These are phyloP conservation scores for Dryadomyces quercus-mongolicae DNA, from an alignment of 2,329 filamentous ascomycete genomes.

Conservation along the genomic window DNA sequence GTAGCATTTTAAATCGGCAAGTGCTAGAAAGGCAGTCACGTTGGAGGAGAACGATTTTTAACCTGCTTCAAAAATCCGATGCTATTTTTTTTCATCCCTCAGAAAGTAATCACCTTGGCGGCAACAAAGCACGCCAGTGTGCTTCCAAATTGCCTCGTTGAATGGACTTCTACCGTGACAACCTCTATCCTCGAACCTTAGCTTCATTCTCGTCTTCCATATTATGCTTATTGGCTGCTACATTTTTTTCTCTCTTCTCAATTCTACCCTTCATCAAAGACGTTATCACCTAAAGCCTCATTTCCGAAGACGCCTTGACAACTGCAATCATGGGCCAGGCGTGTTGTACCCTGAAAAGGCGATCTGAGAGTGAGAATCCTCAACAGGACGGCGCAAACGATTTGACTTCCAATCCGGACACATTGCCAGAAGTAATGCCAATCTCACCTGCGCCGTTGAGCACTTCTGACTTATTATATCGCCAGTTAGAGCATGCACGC, in stretches of 20 bases:
- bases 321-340: not conserved
- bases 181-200: not conserved
- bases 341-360: not conserved
- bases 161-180: not conserved
- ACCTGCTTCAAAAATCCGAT: not conserved
- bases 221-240: not conserved
- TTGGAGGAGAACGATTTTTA: not conserved
- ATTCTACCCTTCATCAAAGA: not conserved
- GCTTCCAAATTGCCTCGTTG: not conserved
- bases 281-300: not conserved
- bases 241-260: not conserved
- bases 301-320: not conserved
- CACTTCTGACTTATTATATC: not conserved
- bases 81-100: too few species aligned
- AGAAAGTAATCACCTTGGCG: not conserved
- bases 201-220: not conserved
- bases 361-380: not conserved
- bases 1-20: not conserved
- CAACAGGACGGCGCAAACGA: not conserved
- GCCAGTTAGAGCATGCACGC: not conserved
- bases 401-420: not conserved
- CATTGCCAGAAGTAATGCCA: not conserved
- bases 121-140: not conserved
- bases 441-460: not conserved
- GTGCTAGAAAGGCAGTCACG: not conserved